phyloP scores from a whole-genome alignment of 139 green algal genomes.

The Gonium pectorale region DNA sequence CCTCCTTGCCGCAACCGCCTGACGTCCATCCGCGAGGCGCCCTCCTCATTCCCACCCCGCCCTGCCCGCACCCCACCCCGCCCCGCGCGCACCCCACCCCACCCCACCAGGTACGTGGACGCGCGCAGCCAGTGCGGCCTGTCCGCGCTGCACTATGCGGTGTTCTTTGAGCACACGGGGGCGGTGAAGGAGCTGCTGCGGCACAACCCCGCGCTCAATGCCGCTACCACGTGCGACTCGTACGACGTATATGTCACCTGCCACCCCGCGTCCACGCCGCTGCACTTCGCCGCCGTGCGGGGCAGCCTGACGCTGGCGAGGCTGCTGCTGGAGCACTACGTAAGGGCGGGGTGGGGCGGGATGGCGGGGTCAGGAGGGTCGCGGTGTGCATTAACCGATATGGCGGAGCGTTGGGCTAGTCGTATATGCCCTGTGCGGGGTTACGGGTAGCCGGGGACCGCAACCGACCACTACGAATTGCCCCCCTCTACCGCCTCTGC shows the following conservation, averaged over 20 bases:
- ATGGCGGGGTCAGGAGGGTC: not conserved
- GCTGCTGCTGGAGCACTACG: slow-evolving; percentile 13
- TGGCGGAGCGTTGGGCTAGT: too few species aligned
- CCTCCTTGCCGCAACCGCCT: too few species aligned
- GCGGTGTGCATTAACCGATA: not conserved
- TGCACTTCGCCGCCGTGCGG: slow-evolving; percentile 5
- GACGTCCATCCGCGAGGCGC: too few species aligned
- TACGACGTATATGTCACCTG: not conserved
- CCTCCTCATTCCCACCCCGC: not conserved
- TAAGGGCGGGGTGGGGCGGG: not conserved
- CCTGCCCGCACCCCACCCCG: not conserved
- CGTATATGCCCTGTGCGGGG: not conserved
- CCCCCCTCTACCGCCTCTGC: not conserved
- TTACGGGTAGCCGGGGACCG: not conserved
- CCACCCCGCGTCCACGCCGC: not conserved
- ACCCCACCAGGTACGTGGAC: slow-evolving; percentile 7
- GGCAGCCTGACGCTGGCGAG: not conserved
- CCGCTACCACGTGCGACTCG: too few species aligned
- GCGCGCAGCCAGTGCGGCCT: slow-evolving; percentile 1
- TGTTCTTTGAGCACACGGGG: not conserved
- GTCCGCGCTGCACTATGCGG: slow-evolving; percentile 9
- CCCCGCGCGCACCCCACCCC: not conserved
- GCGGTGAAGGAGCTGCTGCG: too few species aligned
- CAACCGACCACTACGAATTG: not conserved
- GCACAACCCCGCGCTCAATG: too few species aligned